These are phyloP conservation scores for Solanum rostratum DNA, from an alignment of 257 asterid genomes.

Conservation along the genomic window DNA sequence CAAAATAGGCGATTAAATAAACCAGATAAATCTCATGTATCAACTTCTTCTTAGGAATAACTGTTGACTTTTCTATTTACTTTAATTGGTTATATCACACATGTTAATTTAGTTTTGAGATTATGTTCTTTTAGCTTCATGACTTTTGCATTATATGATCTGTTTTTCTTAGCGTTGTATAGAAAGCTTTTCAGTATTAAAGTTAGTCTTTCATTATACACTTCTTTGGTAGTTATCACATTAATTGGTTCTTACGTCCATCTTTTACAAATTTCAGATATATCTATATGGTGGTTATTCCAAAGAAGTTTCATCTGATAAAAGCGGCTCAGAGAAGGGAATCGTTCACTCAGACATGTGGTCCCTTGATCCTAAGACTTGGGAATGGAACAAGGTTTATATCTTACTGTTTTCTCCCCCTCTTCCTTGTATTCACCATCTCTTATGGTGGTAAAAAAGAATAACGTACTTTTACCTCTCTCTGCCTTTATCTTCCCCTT, in stretches of 20 bases:
- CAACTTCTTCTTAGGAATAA: neutral
- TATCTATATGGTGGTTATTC: constrained; percentile 94
- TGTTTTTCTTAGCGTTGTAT: neutral
- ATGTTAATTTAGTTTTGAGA: neutral
- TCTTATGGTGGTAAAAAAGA: neutral
- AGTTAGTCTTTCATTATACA: neutral
- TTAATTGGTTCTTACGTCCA: neutral
- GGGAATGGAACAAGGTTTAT: constrained; percentile 98
- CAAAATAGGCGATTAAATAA: neutral
- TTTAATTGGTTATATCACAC: neutral
- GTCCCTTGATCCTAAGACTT: constrained; percentile 90
- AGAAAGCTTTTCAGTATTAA: neutral
- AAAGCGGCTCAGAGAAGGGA: constrained; percentile 81
- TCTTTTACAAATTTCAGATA: constrained; percentile 35
- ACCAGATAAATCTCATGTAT: neutral
- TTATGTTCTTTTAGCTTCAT: neutral
- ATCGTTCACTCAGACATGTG: constrained; percentile 90
- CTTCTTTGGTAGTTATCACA: neutral
- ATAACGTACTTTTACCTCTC: neutral
- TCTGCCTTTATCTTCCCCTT: neutral
- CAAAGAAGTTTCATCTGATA: constrained; percentile 77
- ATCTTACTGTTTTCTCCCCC: constrained; percentile 1
- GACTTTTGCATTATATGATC: neutral
- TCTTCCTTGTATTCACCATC: neutral
- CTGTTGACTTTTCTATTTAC: neutral